Evolutionary conservation across 768 basidiomycete genomes (phyloP), one percentile per base, ranked within the genome.

Genomic region (Leccinum olivaceopallidum): DNA sequence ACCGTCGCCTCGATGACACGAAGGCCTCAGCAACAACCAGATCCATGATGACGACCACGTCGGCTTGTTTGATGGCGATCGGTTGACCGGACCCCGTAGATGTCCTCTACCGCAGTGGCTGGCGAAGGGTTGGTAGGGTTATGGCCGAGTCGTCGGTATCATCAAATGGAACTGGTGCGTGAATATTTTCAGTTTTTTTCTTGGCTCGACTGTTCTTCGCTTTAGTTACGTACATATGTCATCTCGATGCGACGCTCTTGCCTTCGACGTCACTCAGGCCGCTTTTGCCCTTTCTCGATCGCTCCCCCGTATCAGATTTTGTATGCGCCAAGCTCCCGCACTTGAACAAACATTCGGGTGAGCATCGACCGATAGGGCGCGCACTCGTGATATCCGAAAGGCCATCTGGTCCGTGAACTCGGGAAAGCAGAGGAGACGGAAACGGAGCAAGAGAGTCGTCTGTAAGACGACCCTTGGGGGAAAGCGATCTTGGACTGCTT

Each of bases 151-250:
- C 5, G 90, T 98, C 10, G 97, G 97, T 7, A 80, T 98, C 57
- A 85, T 95, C 66, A 97, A 97, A 75, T 85, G 97, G 9, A 95
- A 95, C 68, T 99, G 96, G 96, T 79, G 95, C 69, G 88, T 95
- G 85, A 94, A 76, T 64, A 91, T 83, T 14, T 34, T 55, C 8
- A 30, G 30, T 32, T 42, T 7, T 6, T 36, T 12, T 98, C 5
- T 90, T 98, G 30, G 30, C 30, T 32, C 30, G 9, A 32, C 32
- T 32, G 32, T 32, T 32, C 32, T 32, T 32, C 10, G 32, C 32
- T 39, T 9, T 68, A 94, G 92, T 48, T 94, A 93, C 69, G 96
- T 99, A 37, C 22, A 24, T 24, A 24, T 98, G 95, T 74, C 96
- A 98, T 72, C 87, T 99, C 53, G 97, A 98, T 73, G 85, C 87